These are phyloP conservation scores for Testicularia cyperi DNA, from an alignment of 1,284 basidiomycete species.

Conservation along the genomic window DNA sequence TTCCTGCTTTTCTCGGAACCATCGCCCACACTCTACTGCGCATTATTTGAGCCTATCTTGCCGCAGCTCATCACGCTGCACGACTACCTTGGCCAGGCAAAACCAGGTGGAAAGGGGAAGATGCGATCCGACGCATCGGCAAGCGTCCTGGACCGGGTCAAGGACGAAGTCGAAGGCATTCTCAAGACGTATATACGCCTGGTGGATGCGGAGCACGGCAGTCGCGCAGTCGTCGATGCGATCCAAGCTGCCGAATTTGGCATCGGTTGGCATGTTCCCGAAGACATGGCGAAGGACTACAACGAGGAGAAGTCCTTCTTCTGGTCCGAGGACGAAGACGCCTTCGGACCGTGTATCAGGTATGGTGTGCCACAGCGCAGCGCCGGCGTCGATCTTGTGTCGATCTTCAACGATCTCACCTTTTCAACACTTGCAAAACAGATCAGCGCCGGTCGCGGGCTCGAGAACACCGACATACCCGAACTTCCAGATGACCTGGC, in stretches of 20 bases:
- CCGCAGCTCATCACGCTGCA: conserved; percentile 42
- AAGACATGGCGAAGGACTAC: not conserved
- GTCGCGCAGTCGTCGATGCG: conserved; percentile 3
- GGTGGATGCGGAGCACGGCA: conserved; percentile 22
- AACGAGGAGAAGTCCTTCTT: conserved; percentile 2
- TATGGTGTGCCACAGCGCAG: conserved; percentile 2
- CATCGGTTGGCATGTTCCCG: conserved; percentile 9
- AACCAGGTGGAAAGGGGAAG: conserved; percentile 23
- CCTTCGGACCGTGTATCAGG: conserved; percentile 18
- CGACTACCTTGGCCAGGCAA: conserved; percentile 3
- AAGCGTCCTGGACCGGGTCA: conserved; percentile 11
- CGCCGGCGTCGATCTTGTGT: conserved; percentile 12
- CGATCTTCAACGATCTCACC: conserved; percentile 22
- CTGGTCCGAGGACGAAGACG: conserved; percentile 19
- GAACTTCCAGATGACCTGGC: conserved; percentile 29
- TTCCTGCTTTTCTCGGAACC: conserved; percentile 49
- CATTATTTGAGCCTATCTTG: conserved; percentile 32
- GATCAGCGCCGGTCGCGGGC: conserved; percentile 19
- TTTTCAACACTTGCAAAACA: conserved; percentile 22
- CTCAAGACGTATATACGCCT: conserved; percentile 47
- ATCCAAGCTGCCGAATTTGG: conserved; percentile 17
- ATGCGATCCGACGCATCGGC: conserved; percentile 11
- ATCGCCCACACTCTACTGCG: conserved; percentile 41
- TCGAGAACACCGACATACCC: conserved; percentile 7
- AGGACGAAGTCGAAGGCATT: conserved; percentile 25